A percentile compares a stretch with the other conserved stretches of the same genome.
These are phyloP conservation scores for Prinsepia uniflora DNA, from an alignment of 306 rosid genomes.

Conservation along the genomic window DNA sequence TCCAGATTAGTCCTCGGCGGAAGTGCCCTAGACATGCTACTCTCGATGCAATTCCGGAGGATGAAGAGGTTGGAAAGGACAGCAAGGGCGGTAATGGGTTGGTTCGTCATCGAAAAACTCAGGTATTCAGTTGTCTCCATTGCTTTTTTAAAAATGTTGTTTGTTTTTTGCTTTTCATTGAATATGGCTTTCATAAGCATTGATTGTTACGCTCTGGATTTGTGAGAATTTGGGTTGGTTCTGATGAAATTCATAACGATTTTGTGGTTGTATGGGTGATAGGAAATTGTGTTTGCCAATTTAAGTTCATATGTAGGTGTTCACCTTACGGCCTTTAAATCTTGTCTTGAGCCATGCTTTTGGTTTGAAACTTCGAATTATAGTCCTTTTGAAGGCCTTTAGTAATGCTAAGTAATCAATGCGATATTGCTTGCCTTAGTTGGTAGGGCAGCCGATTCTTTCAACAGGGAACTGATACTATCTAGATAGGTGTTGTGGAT, in stretches of 20 bases:
- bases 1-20: slow-evolving; percentile 70
- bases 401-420: not conserved
- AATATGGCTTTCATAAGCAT: not conserved
- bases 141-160: not conserved
- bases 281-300: not conserved
- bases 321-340: not conserved
- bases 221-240: not conserved
- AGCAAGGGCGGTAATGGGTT: slow-evolving; percentile 30
- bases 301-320: not conserved
- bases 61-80: slow-evolving; percentile 67
- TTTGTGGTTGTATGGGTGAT: not conserved
- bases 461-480: not conserved
- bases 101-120: slow-evolving; percentile 40
- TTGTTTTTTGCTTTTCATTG: not conserved
- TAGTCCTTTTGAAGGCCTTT: not conserved
- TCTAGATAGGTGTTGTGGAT: not conserved
- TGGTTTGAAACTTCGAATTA: not conserved
- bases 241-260: not conserved
- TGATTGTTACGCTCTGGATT: not conserved
- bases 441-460: not conserved
- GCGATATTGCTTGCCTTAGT: not conserved
- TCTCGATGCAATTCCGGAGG: slow-evolving; percentile 86
- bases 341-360: not conserved
- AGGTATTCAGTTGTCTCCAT: slow-evolving; percentile 35
- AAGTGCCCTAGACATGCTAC: slow-evolving; percentile 44